These are phyloP conservation scores for Galerina marginata DNA, from an alignment of 768 basidiomycete species.

Conservation along the genomic window DNA sequence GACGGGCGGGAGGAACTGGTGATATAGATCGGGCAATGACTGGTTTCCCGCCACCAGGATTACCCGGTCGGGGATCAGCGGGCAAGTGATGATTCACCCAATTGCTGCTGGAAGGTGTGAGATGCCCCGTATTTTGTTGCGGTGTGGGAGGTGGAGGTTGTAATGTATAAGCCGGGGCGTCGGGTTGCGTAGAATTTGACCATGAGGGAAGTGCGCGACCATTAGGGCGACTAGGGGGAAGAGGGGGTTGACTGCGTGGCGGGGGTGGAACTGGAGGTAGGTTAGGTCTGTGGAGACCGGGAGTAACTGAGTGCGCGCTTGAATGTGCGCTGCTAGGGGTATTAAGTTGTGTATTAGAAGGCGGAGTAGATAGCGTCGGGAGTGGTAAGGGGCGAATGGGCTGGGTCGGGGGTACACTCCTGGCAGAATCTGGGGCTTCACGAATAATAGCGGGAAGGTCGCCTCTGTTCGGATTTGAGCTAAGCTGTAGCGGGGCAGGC, in stretches of 20 bases:
- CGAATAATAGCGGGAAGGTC: conserved; percentile 79
- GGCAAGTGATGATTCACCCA: conserved; percentile 63
- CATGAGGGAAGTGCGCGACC: conserved; percentile 43
- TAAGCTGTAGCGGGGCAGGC: conserved; percentile 84
- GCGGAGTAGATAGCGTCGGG: conserved; percentile 42
- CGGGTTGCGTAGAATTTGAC: conserved; percentile 66
- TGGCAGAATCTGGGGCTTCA: conserved; percentile 66
- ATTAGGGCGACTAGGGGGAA: conserved; percentile 42
- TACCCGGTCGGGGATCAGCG: conserved; percentile 63
- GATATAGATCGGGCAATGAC: conserved; percentile 48
- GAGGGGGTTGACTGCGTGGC: conserved; percentile 70
- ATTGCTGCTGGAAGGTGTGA: conserved; percentile 50
- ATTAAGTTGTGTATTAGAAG: conserved; percentile 27
- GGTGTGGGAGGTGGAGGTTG: conserved; percentile 47
- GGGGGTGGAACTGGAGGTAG: conserved; percentile 74
- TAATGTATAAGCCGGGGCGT: conserved; percentile 50
- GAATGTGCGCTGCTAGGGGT: conserved; percentile 39
- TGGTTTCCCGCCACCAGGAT: conserved; percentile 45
- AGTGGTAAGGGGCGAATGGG: conserved; percentile 55
- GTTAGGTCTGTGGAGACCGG: conserved; percentile 45
- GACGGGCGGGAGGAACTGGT: conserved; percentile 43
- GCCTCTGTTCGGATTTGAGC: conserved; percentile 52
- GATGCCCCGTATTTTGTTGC: conserved; percentile 39
- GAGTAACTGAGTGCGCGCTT: conserved; percentile 32
- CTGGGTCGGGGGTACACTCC: conserved; percentile 28